Evolutionary conservation across 768 basidiomycete genomes (phyloP).

Genomic region (Leccinum obscurum): DNA sequence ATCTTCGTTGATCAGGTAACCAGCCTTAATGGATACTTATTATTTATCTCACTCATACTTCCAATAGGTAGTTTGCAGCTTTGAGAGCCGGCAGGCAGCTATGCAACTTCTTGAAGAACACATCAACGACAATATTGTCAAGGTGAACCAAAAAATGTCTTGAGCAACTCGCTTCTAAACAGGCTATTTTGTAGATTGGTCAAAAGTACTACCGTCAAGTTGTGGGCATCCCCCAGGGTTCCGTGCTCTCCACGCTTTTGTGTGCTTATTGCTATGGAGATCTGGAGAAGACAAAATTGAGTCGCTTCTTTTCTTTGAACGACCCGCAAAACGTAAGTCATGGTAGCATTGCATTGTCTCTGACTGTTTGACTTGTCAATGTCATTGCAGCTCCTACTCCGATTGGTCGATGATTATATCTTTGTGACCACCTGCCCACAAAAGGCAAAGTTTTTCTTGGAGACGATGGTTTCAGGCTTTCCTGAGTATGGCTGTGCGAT

Average conservation of each 20-base stretch:
- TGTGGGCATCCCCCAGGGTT: constrained; percentile 96
- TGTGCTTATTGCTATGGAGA: constrained; percentile 96
- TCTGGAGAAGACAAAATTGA: constrained; percentile 60
- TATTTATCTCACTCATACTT: neutral
- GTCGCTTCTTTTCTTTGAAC: constrained; percentile 46
- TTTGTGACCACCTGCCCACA: constrained; percentile 69
- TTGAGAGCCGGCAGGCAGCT: constrained; percentile 54
- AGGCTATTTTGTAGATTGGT: constrained; percentile 61
- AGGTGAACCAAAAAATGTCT: constrained; percentile 44
- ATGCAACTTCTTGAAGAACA: constrained; percentile 83
- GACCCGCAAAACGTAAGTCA: constrained; percentile 62
- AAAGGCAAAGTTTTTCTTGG: constrained; percentile 68
- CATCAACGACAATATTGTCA: constrained; percentile 90
- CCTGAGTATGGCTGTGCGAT: constrained; percentile 60
- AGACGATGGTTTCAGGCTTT: constrained; percentile 79
- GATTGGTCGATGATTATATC: constrained; percentile 93
- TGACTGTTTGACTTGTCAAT: neutral
- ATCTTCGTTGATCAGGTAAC: constrained; percentile 85
- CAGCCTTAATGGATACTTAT: neutral
- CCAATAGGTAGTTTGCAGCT: constrained; percentile 51
- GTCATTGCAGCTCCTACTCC: constrained; percentile 62
- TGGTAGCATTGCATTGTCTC: neutral
- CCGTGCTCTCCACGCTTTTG: constrained; percentile 86
- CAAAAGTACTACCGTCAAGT: constrained; percentile 76
- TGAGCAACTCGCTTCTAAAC: constrained; percentile 1